A percentile compares a stretch with the other conserved stretches of the same genome.
Conservation (phyloP, 2,329 filamentous ascomycete genomes). For the Cladophialophora psammophila region DNA sequence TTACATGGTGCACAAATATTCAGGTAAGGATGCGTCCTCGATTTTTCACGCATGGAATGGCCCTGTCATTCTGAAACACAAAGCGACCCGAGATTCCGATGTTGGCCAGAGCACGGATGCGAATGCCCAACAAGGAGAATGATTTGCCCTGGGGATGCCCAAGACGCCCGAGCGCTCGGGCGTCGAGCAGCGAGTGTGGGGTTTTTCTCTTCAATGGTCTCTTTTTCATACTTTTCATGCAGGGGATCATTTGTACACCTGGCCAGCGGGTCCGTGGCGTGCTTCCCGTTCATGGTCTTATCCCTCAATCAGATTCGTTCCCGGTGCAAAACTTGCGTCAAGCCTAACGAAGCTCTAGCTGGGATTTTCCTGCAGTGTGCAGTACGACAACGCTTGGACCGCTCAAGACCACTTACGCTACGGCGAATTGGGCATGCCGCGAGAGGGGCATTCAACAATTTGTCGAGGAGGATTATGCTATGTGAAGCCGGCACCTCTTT, state of each 20-base stretch:
- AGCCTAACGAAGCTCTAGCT: conserved; percentile 23
- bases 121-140: conserved; percentile 15
- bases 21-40: background rate
- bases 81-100: conserved; percentile 5
- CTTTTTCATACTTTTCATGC: conserved; percentile 25
- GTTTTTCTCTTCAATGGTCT: conserved; percentile 10
- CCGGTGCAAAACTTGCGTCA: conserved; percentile 16
- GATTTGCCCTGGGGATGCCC: conserved; percentile 6
- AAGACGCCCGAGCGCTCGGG: background rate
- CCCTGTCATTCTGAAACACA: conserved; percentile 22
- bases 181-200: conserved; percentile 12
- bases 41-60: background rate
- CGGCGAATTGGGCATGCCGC: conserved; percentile 1
- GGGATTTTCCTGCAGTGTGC: background rate
- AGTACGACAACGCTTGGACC: conserved; percentile 2
- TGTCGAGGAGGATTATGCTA: background rate
- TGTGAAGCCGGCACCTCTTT: background rate
- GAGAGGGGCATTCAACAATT: background rate
- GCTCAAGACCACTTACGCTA: conserved; percentile 9
- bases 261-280: conserved; percentile 21
- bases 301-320: conserved; percentile 23
- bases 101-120: conserved; percentile 11
- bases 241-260: conserved; percentile 27
- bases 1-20: background rate
- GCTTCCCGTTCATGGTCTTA: conserved; percentile 12